phyloP scores from a whole-genome alignment of 352 stramenopile genomes.

The Globisporangium emineosum region DNA sequence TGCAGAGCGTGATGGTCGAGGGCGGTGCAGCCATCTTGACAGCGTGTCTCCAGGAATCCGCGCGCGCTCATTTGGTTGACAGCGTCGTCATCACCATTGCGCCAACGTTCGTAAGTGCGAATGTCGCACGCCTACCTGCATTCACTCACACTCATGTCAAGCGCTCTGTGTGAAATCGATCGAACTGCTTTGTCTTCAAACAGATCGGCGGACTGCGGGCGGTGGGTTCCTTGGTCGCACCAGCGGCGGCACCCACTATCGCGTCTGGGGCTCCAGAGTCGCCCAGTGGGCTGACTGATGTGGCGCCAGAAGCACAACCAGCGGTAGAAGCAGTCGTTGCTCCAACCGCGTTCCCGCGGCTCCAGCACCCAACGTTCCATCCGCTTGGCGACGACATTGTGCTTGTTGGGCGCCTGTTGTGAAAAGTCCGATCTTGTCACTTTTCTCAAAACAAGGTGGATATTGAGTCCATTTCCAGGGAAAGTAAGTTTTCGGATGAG shows the following conservation, averaged over 20 bases:
- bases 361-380: conserved; percentile 20
- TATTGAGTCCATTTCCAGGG: not conserved
- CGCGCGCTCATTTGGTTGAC: conserved; percentile 46
- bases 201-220: conserved; percentile 67
- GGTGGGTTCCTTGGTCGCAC: conserved; percentile 28
- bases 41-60: conserved; percentile 49
- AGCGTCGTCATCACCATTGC: conserved; percentile 76
- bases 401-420: conserved; percentile 13
- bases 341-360: conserved; percentile 13
- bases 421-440: not conserved
- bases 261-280: not conserved
- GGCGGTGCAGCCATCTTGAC: conserved; percentile 73
- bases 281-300: not conserved
- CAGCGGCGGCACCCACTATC: conserved; percentile 9
- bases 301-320: not conserved
- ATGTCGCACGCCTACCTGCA: not conserved
- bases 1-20: conserved; percentile 82
- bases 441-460: not conserved
- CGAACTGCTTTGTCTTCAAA: too few relatives aligned
- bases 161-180: conserved; percentile 39
- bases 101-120: conserved; percentile 66
- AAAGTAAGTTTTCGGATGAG: not conserved
- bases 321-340: not conserved
- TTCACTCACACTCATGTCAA: not conserved
- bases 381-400: conserved; percentile 18